Percentiles rank a stretch among this genome's conserved stretches.
Evolutionary conservation across 345 rosid genomes (phyloP).

Genomic region (Mallotus nudiflorus): DNA sequence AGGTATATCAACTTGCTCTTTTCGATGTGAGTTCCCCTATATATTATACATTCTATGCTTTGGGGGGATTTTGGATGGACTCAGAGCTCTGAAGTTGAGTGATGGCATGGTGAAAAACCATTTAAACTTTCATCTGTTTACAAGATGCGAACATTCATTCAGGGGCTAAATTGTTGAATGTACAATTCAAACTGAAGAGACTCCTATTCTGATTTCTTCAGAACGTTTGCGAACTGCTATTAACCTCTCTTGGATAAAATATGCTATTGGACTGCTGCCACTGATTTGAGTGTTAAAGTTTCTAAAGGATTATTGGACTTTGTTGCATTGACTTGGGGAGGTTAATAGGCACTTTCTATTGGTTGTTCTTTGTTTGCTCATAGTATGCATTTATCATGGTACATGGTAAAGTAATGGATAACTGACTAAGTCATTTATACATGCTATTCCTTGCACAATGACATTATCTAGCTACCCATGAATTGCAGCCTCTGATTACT

Average conservation of each 20-base stretch:
- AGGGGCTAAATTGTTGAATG: background rate
- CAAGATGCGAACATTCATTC: background rate
- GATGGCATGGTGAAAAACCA: background rate
- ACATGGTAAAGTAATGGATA: no score
- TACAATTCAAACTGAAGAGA: no score
- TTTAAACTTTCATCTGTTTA: background rate
- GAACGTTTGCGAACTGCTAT: no score
- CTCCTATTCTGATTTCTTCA: no score
- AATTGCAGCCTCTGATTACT: background rate
- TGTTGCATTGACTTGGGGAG: background rate
- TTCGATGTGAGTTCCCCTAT: background rate
- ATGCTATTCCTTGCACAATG: no score
- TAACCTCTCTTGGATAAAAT: no score
- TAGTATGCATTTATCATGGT: background rate
- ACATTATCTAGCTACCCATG: background rate
- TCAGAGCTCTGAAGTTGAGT: background rate
- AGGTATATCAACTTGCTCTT: conserved; percentile 38
- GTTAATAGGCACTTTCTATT: background rate
- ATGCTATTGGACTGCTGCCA: background rate
- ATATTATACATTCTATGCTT: background rate
- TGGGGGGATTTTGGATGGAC: background rate
- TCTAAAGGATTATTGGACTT: background rate
- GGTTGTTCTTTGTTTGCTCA: background rate
- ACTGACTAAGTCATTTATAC: background rate
- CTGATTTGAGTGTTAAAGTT: background rate